Base-by-base conservation (phyloP, 75 land plant genomes). In the Sequoia sempervirens region DNA sequence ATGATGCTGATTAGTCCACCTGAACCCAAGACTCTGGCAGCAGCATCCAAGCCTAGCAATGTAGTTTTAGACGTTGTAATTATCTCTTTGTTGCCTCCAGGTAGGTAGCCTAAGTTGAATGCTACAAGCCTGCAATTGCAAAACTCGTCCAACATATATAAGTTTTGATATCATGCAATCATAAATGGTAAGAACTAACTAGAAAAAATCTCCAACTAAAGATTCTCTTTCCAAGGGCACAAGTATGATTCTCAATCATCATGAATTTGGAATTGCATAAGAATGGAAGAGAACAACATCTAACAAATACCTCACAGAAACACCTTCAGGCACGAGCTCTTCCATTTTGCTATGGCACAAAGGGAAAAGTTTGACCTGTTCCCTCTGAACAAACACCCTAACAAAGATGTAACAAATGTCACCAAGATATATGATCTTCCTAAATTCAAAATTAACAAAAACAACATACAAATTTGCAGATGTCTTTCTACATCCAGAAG, bases 21-120 rank as follows among this genome's bases (percentile, higher is more conserved):
- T 41, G 91, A 83, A 34, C 70, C 82, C 54, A 98, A 82, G 61
- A 96, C 82, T 45, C 64, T 85, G 37, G 88, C 86, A 46, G 99
- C 93, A 64, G 93, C 92, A 56, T 92, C 64, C 83, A 98, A 80
- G 46, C 99, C 99, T 50, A 82, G 47, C 37, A 91, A 14, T 43
- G 99, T 96, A 4, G 97, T 96, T 41, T 81, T 75, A 15, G 92
- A 53, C 30, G 18, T 61, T 75, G 99, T 98, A 74, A 83, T 92
- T 53, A 96, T 56, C 26, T 79, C 20, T 84, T 98, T 96, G 87
- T 92, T 92, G 68, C 99, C 95, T 64, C 95, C 95, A 13, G 99
- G 99, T 80, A 95, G 92, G 82, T 96, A 98, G 23, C 99, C 99
- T 81, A 98, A 87, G 86, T 98, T 98, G 88, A 96, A 98, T 38